Evolutionary conservation across 176 grass and related monocot genomes (phyloP), one percentile per base, ranked within the genome.

Genomic region (Pontederia crassipes): DNA sequence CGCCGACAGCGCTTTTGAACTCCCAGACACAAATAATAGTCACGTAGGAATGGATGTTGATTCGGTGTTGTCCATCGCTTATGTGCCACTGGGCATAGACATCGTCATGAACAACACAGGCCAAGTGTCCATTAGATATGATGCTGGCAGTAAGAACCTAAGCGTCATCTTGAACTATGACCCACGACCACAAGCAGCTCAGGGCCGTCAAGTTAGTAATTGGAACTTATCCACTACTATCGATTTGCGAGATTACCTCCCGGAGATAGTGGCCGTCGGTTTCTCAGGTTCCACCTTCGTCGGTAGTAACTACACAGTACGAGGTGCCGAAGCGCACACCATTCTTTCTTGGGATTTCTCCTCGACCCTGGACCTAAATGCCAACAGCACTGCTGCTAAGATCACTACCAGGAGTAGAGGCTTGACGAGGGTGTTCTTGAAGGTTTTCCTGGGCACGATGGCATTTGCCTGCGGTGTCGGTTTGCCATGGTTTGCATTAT

Each of bases 331-430:
- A 24, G 1, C 20, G 20, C 20, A 24, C 32, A 40, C 4, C 6
- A 72, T 87, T 61, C 67, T 87, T 69, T 76, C 74, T 58, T 87
- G 84, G 84, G 84, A 87, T 72, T 87, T 87, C 68, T 72, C n/a
- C 61, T n/a, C n/a, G n/a, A 79, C 75, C 0, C 66, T 82, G 61
- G 45, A 76, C 26, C 75, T 54, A 28, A 45, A 48, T 12, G 6
- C 6, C 32, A 40, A 40, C 32, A 40, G 2, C 32, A 40, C 4
- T 40, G 6, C 32, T 40, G 32, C 32, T 40, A 2, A 4, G 32
- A 59, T 7, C 20, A 24, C 20, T 24, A 24, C 20, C 20, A 24
- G 20, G 67, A 54, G 32, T 20, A 74, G 51, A 55, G 52, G 15
- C 4, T 7, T 2, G 32, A 40, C 6, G 12, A 46, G 59, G 57